Evolutionary conservation across 106 monocot genomes (phyloP), one percentile per base, ranked within the genome.

Genomic region (Apostasia ramifera): DNA sequence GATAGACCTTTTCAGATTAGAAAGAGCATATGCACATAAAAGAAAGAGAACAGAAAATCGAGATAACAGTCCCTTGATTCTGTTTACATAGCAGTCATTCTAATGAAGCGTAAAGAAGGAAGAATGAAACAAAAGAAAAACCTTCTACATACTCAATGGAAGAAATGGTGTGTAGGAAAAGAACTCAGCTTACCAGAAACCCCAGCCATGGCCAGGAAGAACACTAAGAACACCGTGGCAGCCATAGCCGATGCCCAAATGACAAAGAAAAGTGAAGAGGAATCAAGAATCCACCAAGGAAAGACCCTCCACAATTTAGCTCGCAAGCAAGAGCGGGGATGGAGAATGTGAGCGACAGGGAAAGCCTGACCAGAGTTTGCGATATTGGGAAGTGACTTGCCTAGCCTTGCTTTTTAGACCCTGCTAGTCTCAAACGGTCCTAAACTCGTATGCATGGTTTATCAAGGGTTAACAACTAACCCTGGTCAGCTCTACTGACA

Each of bases 101-200:
- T n/a, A n/a, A n/a, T n/a, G n/a, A n/a, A n/a, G 3, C 15, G 11
- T 3, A 1, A 4, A 2, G 39, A 58, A 6, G 2, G 2, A 9
- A 43, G 5, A 14, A 43, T 4, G 55, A 47, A 58, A 47, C 3
- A 48, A 70, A 44, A 38, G 37, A 37, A 37, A 46, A 3, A 59
- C 6, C 60, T 6, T 41, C 52, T 53, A 10, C 38, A 39, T 41
- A 53, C 12, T 9, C 11, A 40, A 61, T 8, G 8, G 39, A 44
- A 53, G 38, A 69, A 44, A 57, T 2, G 47, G 47, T 6, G 15
- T 12, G 44, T 43, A 43, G 47, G n/a, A 0, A 38, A 50, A 1
- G 12, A 55, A 5, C 14, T 51, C 5, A 54, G 44, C 44, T 74
- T 63, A 82, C 82, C 82, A 69, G 82, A 78, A 47, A 41, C 59